Percentiles rank a stretch among this genome's conserved stretches.
These are phyloP conservation scores for Asterophora lycoperdoides DNA, from an alignment of 768 basidiomycete genomes.

Conservation along the genomic window DNA sequence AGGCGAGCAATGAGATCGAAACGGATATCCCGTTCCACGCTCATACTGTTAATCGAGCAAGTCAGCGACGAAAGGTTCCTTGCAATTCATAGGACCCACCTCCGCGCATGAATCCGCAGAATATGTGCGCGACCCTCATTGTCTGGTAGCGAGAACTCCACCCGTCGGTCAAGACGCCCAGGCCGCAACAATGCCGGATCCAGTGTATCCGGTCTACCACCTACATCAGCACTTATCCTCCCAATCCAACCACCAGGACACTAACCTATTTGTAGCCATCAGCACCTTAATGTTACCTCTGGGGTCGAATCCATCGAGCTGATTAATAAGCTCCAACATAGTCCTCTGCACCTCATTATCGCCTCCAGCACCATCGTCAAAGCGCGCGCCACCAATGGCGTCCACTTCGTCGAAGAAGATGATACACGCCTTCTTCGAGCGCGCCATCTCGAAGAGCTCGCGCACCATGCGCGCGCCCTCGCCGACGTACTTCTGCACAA, in stretches of 20 bases:
- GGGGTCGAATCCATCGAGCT: conserved; percentile 97
- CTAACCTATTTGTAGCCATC: conserved; percentile 96
- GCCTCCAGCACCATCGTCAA: conserved; percentile 97
- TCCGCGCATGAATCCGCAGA: conserved; percentile 92
- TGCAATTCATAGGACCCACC: conserved; percentile 37
- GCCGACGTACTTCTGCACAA: conserved; percentile 99
- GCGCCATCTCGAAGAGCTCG: conserved; percentile 98
- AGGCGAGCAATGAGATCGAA: conserved; percentile 96
- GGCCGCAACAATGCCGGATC: conserved; percentile 96
- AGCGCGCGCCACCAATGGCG: conserved; percentile 95
- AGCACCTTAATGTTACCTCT: conserved; percentile 99
- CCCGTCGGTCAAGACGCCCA: conserved; percentile 93
- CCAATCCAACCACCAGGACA: conserved; percentile 3
- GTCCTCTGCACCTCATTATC: conserved; percentile 99
- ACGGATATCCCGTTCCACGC: conserved; percentile 93
- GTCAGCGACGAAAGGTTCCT: conserved; percentile 4
- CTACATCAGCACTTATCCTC: conserved; percentile 4
- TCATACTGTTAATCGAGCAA: conserved; percentile 62
- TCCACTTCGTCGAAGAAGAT: conserved; percentile 99
- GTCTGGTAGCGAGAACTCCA: conserved; percentile 94
- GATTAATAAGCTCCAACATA: conserved; percentile 99
- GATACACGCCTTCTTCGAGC: conserved; percentile 98
- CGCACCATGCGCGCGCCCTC: conserved; percentile 99
- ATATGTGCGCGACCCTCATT: conserved; percentile 96
- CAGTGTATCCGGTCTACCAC: conserved; percentile 85